A percentile compares a stretch with the other conserved stretches of the same genome.
Conservation (phyloP, 257 asterid genomes). For the Jasminum sambac region DNA sequence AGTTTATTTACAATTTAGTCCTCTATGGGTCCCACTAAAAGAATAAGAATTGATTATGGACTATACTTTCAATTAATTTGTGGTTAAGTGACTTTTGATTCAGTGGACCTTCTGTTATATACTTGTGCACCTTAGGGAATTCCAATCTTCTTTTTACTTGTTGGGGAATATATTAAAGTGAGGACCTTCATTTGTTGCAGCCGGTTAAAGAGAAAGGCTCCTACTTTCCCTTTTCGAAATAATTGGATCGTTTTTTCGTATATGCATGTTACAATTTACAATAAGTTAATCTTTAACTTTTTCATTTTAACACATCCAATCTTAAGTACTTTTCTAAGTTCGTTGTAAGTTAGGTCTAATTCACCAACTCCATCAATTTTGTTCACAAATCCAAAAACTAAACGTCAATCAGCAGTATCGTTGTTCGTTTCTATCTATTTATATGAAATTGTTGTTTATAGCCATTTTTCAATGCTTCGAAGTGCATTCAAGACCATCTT, state of each 20-base stretch:
- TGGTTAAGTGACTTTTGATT: constrained; percentile 6
- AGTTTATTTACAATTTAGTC: neutral
- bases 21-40: neutral
- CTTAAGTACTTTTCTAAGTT: neutral
- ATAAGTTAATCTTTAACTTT: neutral
- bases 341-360: neutral
- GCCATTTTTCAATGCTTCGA: no score
- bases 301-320: neutral
- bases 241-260: neutral
- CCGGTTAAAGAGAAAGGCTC: constrained; percentile 9
- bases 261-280: neutral
- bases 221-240: neutral
- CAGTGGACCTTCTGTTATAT: constrained; percentile 1
- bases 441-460: no score
- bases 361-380: neutral
- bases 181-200: neutral
- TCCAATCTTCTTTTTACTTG: constrained; percentile 7
- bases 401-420: no score
- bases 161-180: constrained; percentile 7
- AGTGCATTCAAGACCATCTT: no score
- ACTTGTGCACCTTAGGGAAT: neutral
- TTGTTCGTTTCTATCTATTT: no score
- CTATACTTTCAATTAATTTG: neutral
- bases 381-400: neutral
- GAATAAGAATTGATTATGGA: constrained; percentile 3